phyloP scores from a whole-genome alignment of 495 filamentous ascomycete species.

The Tuber aestivum region DNA sequence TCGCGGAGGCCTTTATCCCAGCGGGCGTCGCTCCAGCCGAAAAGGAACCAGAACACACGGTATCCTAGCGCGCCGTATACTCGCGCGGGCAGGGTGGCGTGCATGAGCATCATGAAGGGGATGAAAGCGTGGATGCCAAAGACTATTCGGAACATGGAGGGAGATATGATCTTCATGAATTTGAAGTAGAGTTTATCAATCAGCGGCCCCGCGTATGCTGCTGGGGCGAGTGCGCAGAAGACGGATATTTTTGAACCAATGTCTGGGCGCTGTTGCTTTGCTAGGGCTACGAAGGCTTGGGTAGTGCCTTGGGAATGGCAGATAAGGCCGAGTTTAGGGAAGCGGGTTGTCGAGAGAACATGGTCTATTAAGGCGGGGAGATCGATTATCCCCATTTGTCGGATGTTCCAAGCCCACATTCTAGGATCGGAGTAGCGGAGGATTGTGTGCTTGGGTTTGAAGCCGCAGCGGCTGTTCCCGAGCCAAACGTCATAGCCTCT shows the following conservation, averaged over 20 bases:
- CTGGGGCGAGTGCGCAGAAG: slow-evolving; percentile 88
- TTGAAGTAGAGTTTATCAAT: slow-evolving; percentile 86
- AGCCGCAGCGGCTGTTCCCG: slow-evolving; percentile 89
- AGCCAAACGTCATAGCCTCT: slow-evolving; percentile 93
- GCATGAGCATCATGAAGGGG: slow-evolving; percentile 88
- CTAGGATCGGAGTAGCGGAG: slow-evolving; percentile 70
- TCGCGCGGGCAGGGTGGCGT: slow-evolving; percentile 54
- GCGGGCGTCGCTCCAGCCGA: slow-evolving; percentile 77
- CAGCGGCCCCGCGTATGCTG: slow-evolving; percentile 82
- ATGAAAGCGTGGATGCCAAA: slow-evolving; percentile 97
- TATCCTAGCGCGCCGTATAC: slow-evolving; percentile 86
- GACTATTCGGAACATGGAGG: slow-evolving; percentile 66
- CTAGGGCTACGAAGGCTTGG: slow-evolving; percentile 79
- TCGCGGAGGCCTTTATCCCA: slow-evolving; percentile 79
- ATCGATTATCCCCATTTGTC: slow-evolving; percentile 87
- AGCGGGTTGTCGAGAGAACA: slow-evolving; percentile 75
- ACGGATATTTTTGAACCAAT: slow-evolving; percentile 78
- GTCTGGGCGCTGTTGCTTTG: slow-evolving; percentile 87
- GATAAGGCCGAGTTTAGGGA: slow-evolving; percentile 74
- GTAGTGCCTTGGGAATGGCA: slow-evolving; percentile 91
- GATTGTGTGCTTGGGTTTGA: slow-evolving; percentile 65
- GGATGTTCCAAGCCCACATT: slow-evolving; percentile 97
- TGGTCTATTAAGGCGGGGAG: slow-evolving; percentile 81
- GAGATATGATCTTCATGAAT: slow-evolving; percentile 78
- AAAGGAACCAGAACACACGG: slow-evolving; percentile 81